Evolutionary conservation across 768 basidiomycete genomes (phyloP).

Genomic region (Hericium rajendrae): DNA sequence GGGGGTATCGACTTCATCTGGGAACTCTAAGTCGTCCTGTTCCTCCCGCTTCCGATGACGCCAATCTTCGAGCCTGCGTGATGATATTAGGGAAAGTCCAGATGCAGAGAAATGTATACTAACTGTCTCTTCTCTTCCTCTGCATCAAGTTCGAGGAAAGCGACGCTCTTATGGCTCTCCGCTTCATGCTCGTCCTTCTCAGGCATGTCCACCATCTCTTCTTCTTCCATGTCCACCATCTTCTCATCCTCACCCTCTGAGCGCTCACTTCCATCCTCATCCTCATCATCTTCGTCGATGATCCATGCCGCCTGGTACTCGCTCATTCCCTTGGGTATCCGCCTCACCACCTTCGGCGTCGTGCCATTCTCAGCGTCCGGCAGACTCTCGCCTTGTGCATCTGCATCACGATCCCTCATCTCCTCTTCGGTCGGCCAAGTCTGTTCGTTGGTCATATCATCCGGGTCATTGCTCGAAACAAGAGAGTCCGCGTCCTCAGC

Average conservation of each 20-base stretch:
- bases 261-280: constrained; percentile 24
- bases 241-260: constrained; percentile 21
- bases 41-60: constrained; percentile 63
- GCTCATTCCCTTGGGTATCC: constrained; percentile 91
- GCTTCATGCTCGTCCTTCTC: constrained; percentile 42
- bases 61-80: constrained; percentile 57
- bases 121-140: constrained; percentile 87
- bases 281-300: constrained; percentile 60
- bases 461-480: constrained; percentile 78
- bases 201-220: constrained; percentile 52
- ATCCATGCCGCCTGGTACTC: constrained; percentile 98
- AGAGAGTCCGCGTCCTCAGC: constrained; percentile 70
- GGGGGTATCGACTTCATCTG: constrained; percentile 95
- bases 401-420: constrained; percentile 40
- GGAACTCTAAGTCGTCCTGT: constrained; percentile 78
- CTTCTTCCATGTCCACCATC: constrained; percentile 31
- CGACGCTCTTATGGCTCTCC: constrained; percentile 37
- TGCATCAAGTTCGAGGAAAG: constrained; percentile 68
- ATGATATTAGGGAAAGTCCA: constrained; percentile 3
- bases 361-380: constrained; percentile 64
- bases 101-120: constrained; percentile 22
- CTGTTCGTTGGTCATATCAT: constrained; percentile 89
- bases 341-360: constrained; percentile 71
- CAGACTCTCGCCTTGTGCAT: constrained; percentile 25
- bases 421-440: constrained; percentile 99